phyloP scores from a whole-genome alignment of 148 eudicot genomes.

The Persicaria tinctoria region DNA sequence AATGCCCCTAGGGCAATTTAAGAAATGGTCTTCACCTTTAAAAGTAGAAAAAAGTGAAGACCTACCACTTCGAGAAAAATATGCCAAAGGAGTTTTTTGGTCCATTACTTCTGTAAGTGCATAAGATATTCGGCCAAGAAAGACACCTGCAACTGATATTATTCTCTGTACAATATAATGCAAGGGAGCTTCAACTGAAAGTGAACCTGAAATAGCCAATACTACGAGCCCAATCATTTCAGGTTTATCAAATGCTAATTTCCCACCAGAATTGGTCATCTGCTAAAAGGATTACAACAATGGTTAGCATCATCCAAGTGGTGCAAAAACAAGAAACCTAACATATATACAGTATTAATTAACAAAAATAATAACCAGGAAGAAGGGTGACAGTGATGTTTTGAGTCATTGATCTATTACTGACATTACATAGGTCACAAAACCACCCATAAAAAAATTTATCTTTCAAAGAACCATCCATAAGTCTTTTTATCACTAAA shows the following conservation, averaged over 20 bases:
- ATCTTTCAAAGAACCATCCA: too few relatives aligned
- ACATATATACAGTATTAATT: not conserved
- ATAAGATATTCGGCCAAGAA: conserved; percentile 61
- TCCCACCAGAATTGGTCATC: conserved; percentile 51
- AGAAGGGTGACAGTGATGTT: not conserved
- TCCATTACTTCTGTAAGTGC: conserved; percentile 48
- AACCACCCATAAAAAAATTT: too few relatives aligned
- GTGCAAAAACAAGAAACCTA: not conserved
- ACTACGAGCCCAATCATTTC: conserved; percentile 53
- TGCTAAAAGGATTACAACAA: conserved; percentile 18
- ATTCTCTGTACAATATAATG: conserved; percentile 40
- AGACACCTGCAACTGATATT: conserved; percentile 61
- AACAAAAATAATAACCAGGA: not conserved
- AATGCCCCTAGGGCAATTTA: conserved; percentile 11
- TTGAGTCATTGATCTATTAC: not conserved
- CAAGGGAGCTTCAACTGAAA: conserved; percentile 35
- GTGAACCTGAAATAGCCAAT: conserved; percentile 73
- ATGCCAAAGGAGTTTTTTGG: conserved; percentile 42
- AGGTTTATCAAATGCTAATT: conserved; percentile 36
- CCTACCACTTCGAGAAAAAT: conserved; percentile 55
- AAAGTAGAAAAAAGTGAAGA: conserved; percentile 21
- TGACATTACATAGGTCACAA: not conserved
- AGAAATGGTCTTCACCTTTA: conserved; percentile 17
- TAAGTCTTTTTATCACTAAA: too few relatives aligned
- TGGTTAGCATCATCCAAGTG: not conserved